Base-by-base conservation (phyloP, 768 basidiomycete species). In the Tricholomella constricta region DNA sequence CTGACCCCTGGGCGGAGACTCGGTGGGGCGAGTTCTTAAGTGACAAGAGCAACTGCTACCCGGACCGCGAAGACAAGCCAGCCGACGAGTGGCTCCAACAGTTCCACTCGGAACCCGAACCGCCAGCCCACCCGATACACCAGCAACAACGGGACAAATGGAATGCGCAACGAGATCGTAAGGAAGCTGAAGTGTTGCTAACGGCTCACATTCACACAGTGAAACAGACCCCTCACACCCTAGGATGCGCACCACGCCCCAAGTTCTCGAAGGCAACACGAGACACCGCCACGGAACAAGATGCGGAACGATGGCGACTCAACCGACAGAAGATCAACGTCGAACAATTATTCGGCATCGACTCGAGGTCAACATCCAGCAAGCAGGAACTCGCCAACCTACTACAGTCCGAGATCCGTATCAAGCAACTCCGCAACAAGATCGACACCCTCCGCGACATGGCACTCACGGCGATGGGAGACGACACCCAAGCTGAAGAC, bases 61-160 rank as follows among this genome's bases (percentile, higher is more conserved):
- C 42, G 6, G 25, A 43, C 42, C 20, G 42, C 6, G 42, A 43
- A 27, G 23, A 15, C 25, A 43, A 27, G 14, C 2, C 42, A 2
- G 42, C 42, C 6, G 42, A 43, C 7, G 22, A 43, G n/a, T 43
- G 42, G 42, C 42, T 43, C 2, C 3, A 23, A 3, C 22, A 25
- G 19, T 43, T 43, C 42, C 22, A 43, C 22, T 43, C 42, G 3
- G 22, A 43, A 27, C 22, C 20, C 2, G 6, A 43, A 3, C 42
- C 42, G n/a, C 22, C 42, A 43, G n/a, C n/a, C n/a, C n/a, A n/a
- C n/a, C n/a, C 25, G 17, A 45, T 45, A 9, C 44, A 45, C 44
- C 44, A 45, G 17, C 44, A 45, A 31, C 44, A 45, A 20, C 29
- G 29, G 14, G 44, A 45, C 27, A 45, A 45, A 20, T 45, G 44